Percentiles rank a stretch among this genome's conserved stretches.
Conservation (phyloP, 192 early-diverging fungal genomes). For the Coemansia sp. region DNA sequence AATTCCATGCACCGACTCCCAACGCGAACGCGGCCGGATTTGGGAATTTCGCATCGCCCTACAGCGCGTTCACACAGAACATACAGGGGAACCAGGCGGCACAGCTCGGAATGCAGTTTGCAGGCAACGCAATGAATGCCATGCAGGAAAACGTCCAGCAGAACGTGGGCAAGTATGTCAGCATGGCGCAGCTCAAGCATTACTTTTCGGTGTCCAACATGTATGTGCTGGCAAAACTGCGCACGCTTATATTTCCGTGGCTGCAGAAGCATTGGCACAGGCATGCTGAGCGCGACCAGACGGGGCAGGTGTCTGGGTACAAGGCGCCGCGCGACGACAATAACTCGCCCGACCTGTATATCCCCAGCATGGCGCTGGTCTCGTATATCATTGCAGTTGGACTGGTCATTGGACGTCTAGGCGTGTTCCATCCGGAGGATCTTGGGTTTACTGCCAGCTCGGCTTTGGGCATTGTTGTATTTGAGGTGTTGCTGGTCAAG, state of each 20-base stretch:
- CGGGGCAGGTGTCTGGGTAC: constrained; percentile 75
- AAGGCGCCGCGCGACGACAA: constrained; percentile 85
- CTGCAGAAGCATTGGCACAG: constrained; percentile 83
- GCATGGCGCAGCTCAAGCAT: constrained; percentile 79
- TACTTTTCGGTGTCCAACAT: constrained; percentile 96
- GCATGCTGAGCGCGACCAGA: constrained; percentile 68
- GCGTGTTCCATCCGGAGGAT: constrained; percentile 82
- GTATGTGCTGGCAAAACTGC: constrained; percentile 88
- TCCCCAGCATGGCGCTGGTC: constrained; percentile 92
- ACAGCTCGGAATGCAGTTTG: constrained; percentile 96
- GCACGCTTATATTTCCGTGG: constrained; percentile 87
- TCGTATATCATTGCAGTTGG: constrained; percentile 85
- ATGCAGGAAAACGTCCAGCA: constrained; percentile 86
- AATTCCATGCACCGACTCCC: not conserved
- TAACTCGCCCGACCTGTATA: constrained; percentile 96
- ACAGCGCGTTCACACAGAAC: constrained; percentile 31
- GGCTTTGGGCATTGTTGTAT: constrained; percentile 71
- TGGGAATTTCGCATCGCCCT: constrained; percentile 16
- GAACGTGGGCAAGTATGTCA: constrained; percentile 84
- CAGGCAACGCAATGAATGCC: constrained; percentile 73
- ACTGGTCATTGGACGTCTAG: constrained; percentile 58
- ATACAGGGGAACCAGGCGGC: constrained; percentile 65
- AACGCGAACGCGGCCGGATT: not conserved
- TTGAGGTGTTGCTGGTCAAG: constrained; percentile 82
- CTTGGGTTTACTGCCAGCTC: constrained; percentile 82